These are phyloP conservation scores for Colletotrichum musae DNA, from an alignment of 2,329 filamentous ascomycete genomes.

Conservation along the genomic window DNA sequence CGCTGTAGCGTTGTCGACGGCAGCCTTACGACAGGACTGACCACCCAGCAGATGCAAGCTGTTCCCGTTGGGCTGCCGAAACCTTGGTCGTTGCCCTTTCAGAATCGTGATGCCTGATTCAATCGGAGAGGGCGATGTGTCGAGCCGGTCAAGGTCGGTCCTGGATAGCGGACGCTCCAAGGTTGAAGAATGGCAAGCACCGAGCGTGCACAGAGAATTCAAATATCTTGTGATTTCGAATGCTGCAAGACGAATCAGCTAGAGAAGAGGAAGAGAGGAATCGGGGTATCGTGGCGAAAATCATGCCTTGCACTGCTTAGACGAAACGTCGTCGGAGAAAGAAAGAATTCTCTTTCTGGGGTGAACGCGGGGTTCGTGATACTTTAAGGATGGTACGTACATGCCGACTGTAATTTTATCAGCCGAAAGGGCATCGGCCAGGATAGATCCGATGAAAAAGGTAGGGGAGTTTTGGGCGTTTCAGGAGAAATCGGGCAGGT, in stretches of 20 bases:
- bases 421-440: neutral
- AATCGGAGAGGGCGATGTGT: constrained; percentile 9
- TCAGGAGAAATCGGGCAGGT: constrained; percentile 15
- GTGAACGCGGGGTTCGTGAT: constrained; percentile 22
- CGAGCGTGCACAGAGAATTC: neutral
- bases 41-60: too few species aligned
- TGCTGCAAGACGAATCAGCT: constrained; percentile 4
- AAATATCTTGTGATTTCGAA: neutral
- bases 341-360: constrained; percentile 14
- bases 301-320: constrained; percentile 8
- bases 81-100: constrained; percentile 22
- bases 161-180: neutral
- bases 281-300: neutral
- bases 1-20: too few species aligned
- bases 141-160: constrained; percentile 16
- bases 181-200: too few species aligned
- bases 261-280: neutral
- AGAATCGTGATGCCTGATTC: constrained; percentile 18
- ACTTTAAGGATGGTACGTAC: constrained; percentile 19
- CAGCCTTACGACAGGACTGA: too few species aligned
- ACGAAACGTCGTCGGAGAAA: constrained; percentile 20
- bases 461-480: constrained; percentile 12
- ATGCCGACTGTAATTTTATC: neutral
- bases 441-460: constrained; percentile 5
- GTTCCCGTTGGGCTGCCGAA: neutral